Evolutionary conservation across 2,329 filamentous ascomycete genomes (phyloP).

Genomic region (Phialophora expanda): DNA sequence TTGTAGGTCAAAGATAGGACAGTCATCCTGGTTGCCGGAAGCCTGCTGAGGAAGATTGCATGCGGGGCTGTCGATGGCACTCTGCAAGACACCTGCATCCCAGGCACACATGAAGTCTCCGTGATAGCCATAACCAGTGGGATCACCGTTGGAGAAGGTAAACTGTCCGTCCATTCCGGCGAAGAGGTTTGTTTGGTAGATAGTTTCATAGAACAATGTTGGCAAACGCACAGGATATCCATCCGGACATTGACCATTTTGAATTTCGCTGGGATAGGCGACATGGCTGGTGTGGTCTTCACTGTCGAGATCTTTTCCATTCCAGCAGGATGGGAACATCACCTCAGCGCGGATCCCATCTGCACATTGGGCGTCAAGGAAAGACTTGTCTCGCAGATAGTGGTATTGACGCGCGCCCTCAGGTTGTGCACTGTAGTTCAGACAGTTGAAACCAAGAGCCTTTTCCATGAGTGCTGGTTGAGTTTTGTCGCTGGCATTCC

Average conservation of each 20-base stretch:
- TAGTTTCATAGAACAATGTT: constrained; percentile 83
- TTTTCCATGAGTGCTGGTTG: constrained; percentile 77
- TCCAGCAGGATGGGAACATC: constrained; percentile 91
- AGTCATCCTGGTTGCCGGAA: constrained; percentile 73
- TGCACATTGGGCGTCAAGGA: constrained; percentile 78
- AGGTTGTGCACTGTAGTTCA: constrained; percentile 71
- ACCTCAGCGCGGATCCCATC: constrained; percentile 82
- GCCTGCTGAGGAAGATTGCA: constrained; percentile 67
- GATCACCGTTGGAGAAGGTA: constrained; percentile 65
- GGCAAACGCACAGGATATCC: constrained; percentile 71
- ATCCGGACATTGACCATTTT: constrained; percentile 75
- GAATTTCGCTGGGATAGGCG: constrained; percentile 77
- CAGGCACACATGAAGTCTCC: constrained; percentile 43
- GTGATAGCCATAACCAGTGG: constrained; percentile 60
- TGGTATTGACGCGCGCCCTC: constrained; percentile 83
- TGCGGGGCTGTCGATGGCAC: constrained; percentile 64
- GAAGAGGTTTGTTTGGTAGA: constrained; percentile 76
- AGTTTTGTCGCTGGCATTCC: constrained; percentile 68
- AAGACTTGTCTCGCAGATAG: constrained; percentile 77
- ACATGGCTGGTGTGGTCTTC: constrained; percentile 68
- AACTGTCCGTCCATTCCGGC: constrained; percentile 69
- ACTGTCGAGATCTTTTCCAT: constrained; percentile 67
- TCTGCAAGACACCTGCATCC: constrained; percentile 66
- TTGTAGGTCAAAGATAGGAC: constrained; percentile 75
- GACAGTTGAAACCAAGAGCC: constrained; percentile 91